phyloP scores from a whole-genome alignment of 768 basidiomycete species.

The Lactarius deliciosus region DNA sequence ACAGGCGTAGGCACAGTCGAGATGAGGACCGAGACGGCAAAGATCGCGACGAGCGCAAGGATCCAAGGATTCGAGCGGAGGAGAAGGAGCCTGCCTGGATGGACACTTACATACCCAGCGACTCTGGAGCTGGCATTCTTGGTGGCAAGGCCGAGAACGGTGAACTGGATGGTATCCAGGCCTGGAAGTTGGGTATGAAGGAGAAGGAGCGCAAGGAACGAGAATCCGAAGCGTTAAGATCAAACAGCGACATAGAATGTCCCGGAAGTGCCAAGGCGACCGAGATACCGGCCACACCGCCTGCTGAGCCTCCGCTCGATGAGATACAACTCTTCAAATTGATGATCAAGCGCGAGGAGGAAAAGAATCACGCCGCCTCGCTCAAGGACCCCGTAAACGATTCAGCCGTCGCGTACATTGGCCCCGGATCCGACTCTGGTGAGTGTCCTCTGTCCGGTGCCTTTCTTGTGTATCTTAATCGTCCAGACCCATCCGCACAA shows the following conservation, averaged over 20 bases:
- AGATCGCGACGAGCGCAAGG: conserved; percentile 48
- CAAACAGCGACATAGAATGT: conserved; percentile 25
- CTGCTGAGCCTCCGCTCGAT: conserved; percentile 50
- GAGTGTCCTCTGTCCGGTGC: conserved; percentile 6
- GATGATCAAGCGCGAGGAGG: conserved; percentile 78
- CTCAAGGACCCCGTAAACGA: conserved; percentile 10
- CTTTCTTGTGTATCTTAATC: neutral
- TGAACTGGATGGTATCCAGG: conserved; percentile 80
- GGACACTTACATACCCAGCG: conserved; percentile 78
- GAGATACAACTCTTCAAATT: conserved; percentile 84
- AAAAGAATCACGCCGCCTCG: conserved; percentile 42
- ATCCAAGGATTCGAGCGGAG: conserved; percentile 54
- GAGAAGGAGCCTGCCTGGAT: conserved; percentile 94
- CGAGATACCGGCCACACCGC: conserved; percentile 25
- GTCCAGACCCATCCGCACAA: conserved; percentile 11
- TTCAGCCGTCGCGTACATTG: conserved; percentile 18
- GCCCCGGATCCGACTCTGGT: conserved; percentile 23
- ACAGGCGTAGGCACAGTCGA: conserved; percentile 55
- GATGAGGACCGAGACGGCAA: conserved; percentile 44
- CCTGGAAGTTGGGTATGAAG: conserved; percentile 83
- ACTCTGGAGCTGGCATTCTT: conserved; percentile 57
- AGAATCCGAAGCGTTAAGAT: conserved; percentile 31
- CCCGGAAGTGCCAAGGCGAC: conserved; percentile 30
- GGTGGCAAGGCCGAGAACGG: conserved; percentile 60
- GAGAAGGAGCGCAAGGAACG: conserved; percentile 66